These are phyloP conservation scores for Clarireedia hainanense DNA, from an alignment of 2,329 filamentous ascomycete species.

Conservation along the genomic window DNA sequence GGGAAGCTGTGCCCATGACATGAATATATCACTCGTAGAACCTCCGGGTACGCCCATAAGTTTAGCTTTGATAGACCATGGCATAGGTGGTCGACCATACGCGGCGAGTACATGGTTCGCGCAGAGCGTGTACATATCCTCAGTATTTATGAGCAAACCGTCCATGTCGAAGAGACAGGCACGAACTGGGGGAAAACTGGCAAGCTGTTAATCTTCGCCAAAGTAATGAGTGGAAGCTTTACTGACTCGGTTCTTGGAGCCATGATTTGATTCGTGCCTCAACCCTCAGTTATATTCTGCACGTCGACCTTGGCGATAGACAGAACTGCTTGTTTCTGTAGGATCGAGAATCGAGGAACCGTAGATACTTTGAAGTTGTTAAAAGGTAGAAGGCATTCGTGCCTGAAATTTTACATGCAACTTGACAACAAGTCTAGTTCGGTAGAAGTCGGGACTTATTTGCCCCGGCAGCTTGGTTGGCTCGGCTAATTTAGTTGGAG, in stretches of 20 bases:
- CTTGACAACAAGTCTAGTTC: too few species aligned
- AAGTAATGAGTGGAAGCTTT: not conserved
- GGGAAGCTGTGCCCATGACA: slow-evolving; percentile 79
- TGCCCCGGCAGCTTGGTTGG: too few species aligned
- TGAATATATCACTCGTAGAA: slow-evolving; percentile 51
- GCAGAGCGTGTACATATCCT: slow-evolving; percentile 82
- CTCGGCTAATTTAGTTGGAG: too few species aligned
- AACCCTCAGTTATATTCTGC: too few species aligned
- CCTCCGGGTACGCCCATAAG: slow-evolving; percentile 37
- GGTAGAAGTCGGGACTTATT: too few species aligned
- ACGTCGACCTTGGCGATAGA: too few species aligned
- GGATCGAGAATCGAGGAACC: too few species aligned
- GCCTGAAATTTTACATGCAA: too few species aligned
- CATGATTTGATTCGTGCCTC: slow-evolving; percentile 8
- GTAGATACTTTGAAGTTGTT: too few species aligned
- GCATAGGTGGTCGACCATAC: slow-evolving; percentile 66
- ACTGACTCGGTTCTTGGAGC: slow-evolving; percentile 17
- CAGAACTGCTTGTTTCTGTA: too few species aligned
- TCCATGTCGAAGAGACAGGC: slow-evolving; percentile 99
- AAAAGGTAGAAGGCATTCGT: too few species aligned
- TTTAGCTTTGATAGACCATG: slow-evolving; percentile 90
- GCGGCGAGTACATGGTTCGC: slow-evolving; percentile 75
- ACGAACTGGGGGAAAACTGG: slow-evolving; percentile 70
- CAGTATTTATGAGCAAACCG: slow-evolving; percentile 86
- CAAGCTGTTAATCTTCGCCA: not conserved